A percentile compares a stretch with the other conserved stretches of the same genome.
Conservation (phyloP, 805 yeast genomes). For the Ogataea methylovora region DNA sequence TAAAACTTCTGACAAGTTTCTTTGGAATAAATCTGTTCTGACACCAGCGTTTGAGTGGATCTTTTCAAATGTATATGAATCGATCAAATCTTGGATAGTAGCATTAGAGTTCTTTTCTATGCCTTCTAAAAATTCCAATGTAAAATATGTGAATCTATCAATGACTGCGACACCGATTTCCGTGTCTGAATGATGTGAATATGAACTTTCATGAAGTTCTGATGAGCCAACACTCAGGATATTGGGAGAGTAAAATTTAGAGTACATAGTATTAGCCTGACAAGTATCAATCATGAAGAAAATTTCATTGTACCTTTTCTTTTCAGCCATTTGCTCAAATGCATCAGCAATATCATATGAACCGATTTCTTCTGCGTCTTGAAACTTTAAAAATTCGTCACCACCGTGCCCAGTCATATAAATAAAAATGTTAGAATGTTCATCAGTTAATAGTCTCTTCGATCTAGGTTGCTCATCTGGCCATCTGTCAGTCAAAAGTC, state of each 20-base stretch:
- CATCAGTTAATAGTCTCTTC: constrained; percentile 86
- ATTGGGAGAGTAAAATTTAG: constrained; percentile 86
- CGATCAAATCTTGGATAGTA: constrained; percentile 80
- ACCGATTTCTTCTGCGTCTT: constrained; percentile 96
- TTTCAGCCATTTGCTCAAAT: constrained; percentile 93
- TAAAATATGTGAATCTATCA: constrained; percentile 91
- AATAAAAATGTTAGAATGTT: constrained; percentile 85
- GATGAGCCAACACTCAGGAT: constrained; percentile 91
- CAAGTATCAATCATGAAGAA: constrained; percentile 98
- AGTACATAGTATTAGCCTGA: constrained; percentile 97
- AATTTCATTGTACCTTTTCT: constrained; percentile 89
- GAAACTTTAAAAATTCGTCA: constrained; percentile 92
- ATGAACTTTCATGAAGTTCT: constrained; percentile 78
- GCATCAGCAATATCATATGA: constrained; percentile 96
- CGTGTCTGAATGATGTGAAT: constrained; percentile 91
- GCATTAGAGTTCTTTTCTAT: constrained; percentile 67
- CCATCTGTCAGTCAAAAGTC: constrained; percentile 93
- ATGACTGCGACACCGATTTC: constrained; percentile 97
- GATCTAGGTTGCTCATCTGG: constrained; percentile 89
- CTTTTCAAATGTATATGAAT: constrained; percentile 72
- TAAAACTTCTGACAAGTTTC: constrained; percentile 60
- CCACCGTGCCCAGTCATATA: constrained; percentile 99
- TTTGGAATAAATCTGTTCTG: constrained; percentile 65
- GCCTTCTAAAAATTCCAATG: constrained; percentile 76
- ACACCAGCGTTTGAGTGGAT: constrained; percentile 95